A percentile compares a stretch with the other conserved stretches of the same genome.
Evolutionary conservation across 345 rosid species (phyloP).

Genomic region (Adansonia digitata): DNA sequence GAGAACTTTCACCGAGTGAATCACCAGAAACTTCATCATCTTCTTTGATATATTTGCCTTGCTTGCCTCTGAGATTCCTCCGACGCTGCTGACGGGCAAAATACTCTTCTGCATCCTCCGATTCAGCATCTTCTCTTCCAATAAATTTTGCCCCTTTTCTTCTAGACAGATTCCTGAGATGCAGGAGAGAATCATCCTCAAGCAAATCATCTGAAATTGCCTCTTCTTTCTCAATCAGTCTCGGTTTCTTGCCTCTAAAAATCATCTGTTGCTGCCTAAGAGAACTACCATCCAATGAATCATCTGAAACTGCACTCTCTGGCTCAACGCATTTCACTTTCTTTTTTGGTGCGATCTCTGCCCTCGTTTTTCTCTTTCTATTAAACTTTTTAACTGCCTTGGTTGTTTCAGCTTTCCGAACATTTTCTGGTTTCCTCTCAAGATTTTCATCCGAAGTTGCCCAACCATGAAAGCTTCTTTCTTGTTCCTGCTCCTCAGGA

Average conservation of each 20-base stretch:
- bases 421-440: slow-evolving; percentile 36
- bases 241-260: slow-evolving; percentile 36
- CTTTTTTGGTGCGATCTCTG: slow-evolving; percentile 38
- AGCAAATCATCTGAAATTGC: slow-evolving; percentile 19
- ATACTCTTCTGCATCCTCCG: slow-evolving; percentile 38
- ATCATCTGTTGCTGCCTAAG: slow-evolving; percentile 34
- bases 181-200: slow-evolving; percentile 34
- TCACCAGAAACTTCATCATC: slow-evolving; percentile 50
- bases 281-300: slow-evolving; percentile 41
- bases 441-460: slow-evolving; percentile 37
- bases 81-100: slow-evolving; percentile 19
- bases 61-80: slow-evolving; percentile 28
- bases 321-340: slow-evolving; percentile 34
- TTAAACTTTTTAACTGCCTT: slow-evolving; percentile 42
- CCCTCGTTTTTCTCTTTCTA: slow-evolving; percentile 62
- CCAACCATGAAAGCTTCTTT: slow-evolving; percentile 33
- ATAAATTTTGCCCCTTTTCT: slow-evolving; percentile 31
- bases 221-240: slow-evolving; percentile 36
- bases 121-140: slow-evolving; percentile 32
- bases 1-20: slow-evolving; percentile 34
- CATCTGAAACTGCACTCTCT: slow-evolving; percentile 53
- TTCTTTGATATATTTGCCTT: slow-evolving; percentile 29
- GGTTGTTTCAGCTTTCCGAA: slow-evolving; percentile 28
- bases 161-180: slow-evolving; percentile 35
- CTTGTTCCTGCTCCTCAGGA: slow-evolving; percentile 55